Base-by-base conservation (phyloP, 208 protist species). In the Crithidia sp. region DNA sequence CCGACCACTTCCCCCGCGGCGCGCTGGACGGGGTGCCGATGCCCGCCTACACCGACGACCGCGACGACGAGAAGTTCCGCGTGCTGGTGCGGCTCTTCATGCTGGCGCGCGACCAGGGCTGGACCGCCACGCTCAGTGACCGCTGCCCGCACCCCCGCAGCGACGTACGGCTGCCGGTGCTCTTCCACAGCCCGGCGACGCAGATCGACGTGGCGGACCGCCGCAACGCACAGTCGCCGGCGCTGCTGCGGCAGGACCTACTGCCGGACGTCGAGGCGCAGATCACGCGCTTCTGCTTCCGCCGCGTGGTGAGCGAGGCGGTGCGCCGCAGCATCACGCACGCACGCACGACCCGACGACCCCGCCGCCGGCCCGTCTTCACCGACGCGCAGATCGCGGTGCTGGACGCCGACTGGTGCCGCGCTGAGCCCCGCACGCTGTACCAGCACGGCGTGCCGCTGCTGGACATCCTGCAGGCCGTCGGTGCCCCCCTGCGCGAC, bases 21-120 rank as follows among this genome's bases (percentile, higher is more conserved):
- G 9, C 63, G 55, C 36, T 65, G 45, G 56, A 65, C 45, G 45
- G 14, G 37, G 40, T 50, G 36, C 16, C 53, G 28, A 76, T 76
- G 56, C 63, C 71, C 40, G 63, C 71, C 39, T 65, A 61, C 71
- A 53, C 61, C 2, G 44, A 61, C 17, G 41, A 76, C 53, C 71
- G 56, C 36, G 17, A 64, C 63, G 10, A 57, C 12, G 71, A 76
- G 56, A 76, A 69, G 71, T 70, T 69, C 71, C 53, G 56, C 50
- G 71, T 76, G 56, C 45, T 76, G 49, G 55, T 76, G 63, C 63
- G 71, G 7, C 71, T 76, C 55, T 70, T 70, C 56, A 36, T 65
- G 63, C 63, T 70, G 50, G 62, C 71, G 44, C 54, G 65, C 56
- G 63, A 76, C 47, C 71, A 76, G 71, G 63, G 56, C 54, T 76